Base-by-base conservation (phyloP, 257 asterid genomes). In the Rubia yunnanensis region DNA sequence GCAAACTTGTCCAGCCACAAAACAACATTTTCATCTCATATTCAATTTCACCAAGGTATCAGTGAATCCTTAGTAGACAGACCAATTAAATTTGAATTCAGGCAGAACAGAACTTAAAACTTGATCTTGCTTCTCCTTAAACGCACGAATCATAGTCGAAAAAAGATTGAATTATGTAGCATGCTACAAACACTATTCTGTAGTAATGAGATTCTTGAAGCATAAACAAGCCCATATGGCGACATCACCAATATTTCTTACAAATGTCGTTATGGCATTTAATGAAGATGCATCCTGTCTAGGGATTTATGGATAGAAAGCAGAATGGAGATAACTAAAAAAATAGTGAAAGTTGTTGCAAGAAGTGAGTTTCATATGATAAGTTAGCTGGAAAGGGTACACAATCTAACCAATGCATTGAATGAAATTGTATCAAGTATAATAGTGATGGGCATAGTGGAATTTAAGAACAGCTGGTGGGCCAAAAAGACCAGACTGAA, bases 381-480 rank as follows among this genome's bases (percentile, higher is more conserved):
- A 23, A 20, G 17, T 30, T 24, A 10, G 57, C 32, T 32, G 18
- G 75, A 41, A 59, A 46, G 73, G 48, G 27, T 3, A 66, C 48
- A 66, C 48, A 66, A 20, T 34, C 28, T 7, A 20, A 59, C 23
- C 36, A 46, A 39, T 60, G 44, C 54, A 69, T 27, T 50, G 60
- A 59, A 56, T 54, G 34, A 30, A 23, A 36, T 44, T 32, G 52
- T 44, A 44, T 57, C 56, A 32, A 66, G 67, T 26, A 34, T 59
- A 26, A 50, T 48, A 56, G 44, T 60, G 48, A 66, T 36, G 76
- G 64, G 26, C 68, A 60, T 32, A 31, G 55, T 36, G 34, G 63
- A 11, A 52, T 49, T 59, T 41, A 65, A 60, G 72, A 49, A 50
- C 76, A n/a, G 50, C 49, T 26, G 26, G 71, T 59, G 63, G 76